Conservation (phyloP, 768 basidiomycete genomes). For the Lactifluus hygrophoroides region DNA sequence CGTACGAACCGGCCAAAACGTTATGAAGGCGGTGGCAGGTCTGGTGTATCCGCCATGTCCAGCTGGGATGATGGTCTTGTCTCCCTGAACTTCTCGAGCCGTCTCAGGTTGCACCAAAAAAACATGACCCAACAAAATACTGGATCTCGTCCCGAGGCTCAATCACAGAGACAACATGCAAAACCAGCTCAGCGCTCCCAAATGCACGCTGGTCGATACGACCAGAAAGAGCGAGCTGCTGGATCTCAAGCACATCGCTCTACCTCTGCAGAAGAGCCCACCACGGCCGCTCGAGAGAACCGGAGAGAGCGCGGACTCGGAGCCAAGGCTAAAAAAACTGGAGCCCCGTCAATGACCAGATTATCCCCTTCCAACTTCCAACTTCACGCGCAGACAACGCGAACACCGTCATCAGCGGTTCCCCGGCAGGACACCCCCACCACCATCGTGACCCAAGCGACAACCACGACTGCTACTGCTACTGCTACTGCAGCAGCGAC, state of each 20-base stretch:
- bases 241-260: not conserved
- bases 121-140: not conserved
- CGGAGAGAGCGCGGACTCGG: not conserved
- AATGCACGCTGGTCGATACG: not conserved
- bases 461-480: not conserved
- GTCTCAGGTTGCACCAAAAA: not conserved
- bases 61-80: slow-evolving; percentile 7
- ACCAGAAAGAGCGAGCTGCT: not conserved
- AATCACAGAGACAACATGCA: not conserved
- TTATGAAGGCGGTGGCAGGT: not conserved
- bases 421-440: not conserved
- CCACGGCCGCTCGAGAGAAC: too few relatives aligned
- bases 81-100: slow-evolving; percentile 2
- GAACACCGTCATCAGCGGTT: not conserved
- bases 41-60: not conserved
- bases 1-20: not conserved
- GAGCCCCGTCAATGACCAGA: not conserved
- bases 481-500: not conserved
- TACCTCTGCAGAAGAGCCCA: not conserved
- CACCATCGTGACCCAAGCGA: not conserved
- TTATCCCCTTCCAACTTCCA: not conserved
- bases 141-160: not conserved
- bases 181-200: not conserved
- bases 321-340: not conserved
- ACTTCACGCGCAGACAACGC: not conserved